Base-by-base conservation (phyloP, 768 basidiomycete species). In the Scleroderma citrinum region DNA sequence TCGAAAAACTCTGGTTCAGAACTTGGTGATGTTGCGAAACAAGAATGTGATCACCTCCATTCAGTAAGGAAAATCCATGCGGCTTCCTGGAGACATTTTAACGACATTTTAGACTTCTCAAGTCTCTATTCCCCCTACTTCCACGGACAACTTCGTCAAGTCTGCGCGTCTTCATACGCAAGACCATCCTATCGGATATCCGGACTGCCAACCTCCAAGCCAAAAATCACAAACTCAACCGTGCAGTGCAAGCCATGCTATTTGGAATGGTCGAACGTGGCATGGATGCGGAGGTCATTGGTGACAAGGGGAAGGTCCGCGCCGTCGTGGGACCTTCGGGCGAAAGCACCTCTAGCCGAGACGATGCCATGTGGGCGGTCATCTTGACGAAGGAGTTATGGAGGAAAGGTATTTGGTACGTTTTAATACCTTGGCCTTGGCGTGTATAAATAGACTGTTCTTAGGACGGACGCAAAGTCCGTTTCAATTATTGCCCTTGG, bases 281-380 rank as follows among this genome's bases (percentile, higher is more conserved):
- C 12, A 89, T 92, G 85, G 81, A 82, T 35, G 84, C 74, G 1
- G 83, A 91, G 57, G 81, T 92, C 14, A 63, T 82, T 14, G 88
- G 91, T 11, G 83, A 93, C 72, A 93, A 92, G 65, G 92, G 85
- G 4, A 92, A 83, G 59, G 60, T 77, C n/a, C 71, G 77, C 53
- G 71, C 70, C 24, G 58, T 61, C n/a, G 57, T 66, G 44, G 66
- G 69, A 6, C 63, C 70, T 8, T 67, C 69, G 1, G 62, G 59
- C 21, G 72, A 76, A 51, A 64, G 65, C n/a, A 62, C 67, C 12
- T 64, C 67, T 24, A 75, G 72, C 43, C 81, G 83, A 2, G 88
- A 92, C 29, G 96, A 97, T 58, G 93, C 94, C 3, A 88, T 96
- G 83, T 98, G 95, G 94, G 95, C 96, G 4, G 83, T 99, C 44